These are phyloP conservation scores for Tylopilus sp. DNA, from an alignment of 1,284 basidiomycete genomes.

Conservation along the genomic window DNA sequence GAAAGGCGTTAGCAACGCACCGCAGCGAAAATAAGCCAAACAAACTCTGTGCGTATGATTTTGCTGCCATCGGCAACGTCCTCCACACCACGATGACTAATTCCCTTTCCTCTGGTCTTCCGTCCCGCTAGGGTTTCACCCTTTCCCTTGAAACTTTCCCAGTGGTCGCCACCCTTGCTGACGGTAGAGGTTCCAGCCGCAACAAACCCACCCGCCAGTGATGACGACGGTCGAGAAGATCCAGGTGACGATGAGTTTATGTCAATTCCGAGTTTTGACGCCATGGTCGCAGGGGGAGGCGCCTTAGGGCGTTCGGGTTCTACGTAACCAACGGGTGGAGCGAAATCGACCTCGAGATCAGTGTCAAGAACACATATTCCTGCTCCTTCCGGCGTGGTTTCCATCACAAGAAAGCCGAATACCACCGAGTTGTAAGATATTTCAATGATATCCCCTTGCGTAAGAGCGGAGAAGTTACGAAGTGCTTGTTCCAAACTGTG, in stretches of 20 bases:
- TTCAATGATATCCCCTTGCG: conserved; percentile 90
- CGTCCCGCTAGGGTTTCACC: conserved; percentile 86
- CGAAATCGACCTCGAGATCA: conserved; percentile 91
- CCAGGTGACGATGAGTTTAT: conserved; percentile 76
- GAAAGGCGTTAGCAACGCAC: conserved; percentile 11
- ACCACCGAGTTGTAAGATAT: conserved; percentile 90
- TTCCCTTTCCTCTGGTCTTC: conserved; percentile 90
- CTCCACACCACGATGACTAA: conserved; percentile 78
- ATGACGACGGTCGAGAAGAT: conserved; percentile 76
- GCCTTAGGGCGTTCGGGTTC: conserved; percentile 87
- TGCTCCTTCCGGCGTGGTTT: conserved; percentile 81
- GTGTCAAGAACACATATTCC: conserved; percentile 94
- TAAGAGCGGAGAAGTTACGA: conserved; percentile 88
- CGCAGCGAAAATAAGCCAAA: conserved; percentile 15
- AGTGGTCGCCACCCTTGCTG: conserved; percentile 72
- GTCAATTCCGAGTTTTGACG: conserved; percentile 95
- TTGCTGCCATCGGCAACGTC: conserved; percentile 78
- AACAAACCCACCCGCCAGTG: conserved; percentile 64
- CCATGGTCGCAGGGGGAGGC: conserved; percentile 88
- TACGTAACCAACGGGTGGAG: conserved; percentile 74
- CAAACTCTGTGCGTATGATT: conserved; percentile 86
- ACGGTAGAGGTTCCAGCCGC: conserved; percentile 48
- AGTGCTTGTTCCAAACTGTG: conserved; percentile 89
- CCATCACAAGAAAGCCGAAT: conserved; percentile 96
- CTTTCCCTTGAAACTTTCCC: conserved; percentile 92